Base-by-base conservation (phyloP, 2,329 filamentous ascomycete species). In the Nectriaceae sp. region DNA sequence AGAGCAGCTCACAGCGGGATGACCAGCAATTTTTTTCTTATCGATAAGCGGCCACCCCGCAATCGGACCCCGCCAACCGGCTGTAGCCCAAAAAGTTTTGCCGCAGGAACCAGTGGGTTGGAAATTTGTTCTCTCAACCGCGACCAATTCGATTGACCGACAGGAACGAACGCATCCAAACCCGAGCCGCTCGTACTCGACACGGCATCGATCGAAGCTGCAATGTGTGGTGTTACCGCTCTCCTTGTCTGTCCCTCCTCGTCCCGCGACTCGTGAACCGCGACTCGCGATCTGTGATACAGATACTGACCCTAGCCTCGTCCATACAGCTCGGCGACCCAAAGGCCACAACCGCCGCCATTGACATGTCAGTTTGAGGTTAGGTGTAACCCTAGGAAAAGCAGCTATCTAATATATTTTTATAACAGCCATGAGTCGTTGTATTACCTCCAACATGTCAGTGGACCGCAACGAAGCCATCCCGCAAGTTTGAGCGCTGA, bases 381-480 rank as follows among this genome's bases (percentile, higher is more conserved):
- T 21, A 21, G 18, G 37, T 21, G 21, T 21, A 39, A 21, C 19
- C 8, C 18, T 18, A 18, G n/a, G 11, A 21, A 18, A 10, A n/a
- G 11, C 10, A 20, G 19, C 37, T 21, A 21, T 39, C 37, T 39
- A 21, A 39, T 39, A 39, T 21, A 10, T 20, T 21, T 21, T 21
- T 37, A 10, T 18, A 21, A 39, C n/a, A 39, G 37, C 19, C 85
- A 89, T 65, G 86, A 89, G 68, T 78, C 80, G 35, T 74, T 89
- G n/a, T 89, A 87, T 69, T 83, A 83, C 60, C 80, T 89, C 10
- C 86, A 87, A 66, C 71, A 73, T 53, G 76, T 64, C 35, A 55
- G 65, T 65, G 18, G 39, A 21, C 31, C 38, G 31, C 42, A 21
- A 16, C 35, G 13, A 65, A 61, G 1, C 62, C 63, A 39, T 63